Conservation (phyloP, 2,329 filamentous ascomycete genomes). For the Fusarium equiseti region DNA sequence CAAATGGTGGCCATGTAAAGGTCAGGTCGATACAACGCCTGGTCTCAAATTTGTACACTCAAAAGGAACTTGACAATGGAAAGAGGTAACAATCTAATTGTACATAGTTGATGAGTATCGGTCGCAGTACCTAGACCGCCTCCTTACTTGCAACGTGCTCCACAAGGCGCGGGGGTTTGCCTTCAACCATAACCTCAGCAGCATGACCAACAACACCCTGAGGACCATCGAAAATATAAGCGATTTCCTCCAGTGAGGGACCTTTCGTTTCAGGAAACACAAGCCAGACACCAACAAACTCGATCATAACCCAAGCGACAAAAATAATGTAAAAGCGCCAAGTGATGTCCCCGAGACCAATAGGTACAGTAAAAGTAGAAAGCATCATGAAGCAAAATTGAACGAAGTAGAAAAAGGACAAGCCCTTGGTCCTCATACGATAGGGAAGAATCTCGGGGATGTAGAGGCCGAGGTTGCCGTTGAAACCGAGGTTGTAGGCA, state of each 20-base stretch:
- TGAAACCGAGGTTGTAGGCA: not conserved
- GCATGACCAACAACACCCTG: not conserved
- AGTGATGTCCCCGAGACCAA: constrained; percentile 21
- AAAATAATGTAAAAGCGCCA: constrained; percentile 40
- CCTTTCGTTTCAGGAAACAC: constrained; percentile 35
- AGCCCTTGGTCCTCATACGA: not conserved
- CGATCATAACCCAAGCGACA: constrained; percentile 12
- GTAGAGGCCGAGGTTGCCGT: not conserved
- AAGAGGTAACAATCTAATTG: too few species aligned
- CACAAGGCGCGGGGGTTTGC: too few species aligned
- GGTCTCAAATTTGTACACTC: too few species aligned
- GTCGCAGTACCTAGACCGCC: too few species aligned
- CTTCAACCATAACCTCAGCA: not conserved
- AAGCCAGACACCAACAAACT: constrained; percentile 24
- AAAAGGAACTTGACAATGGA: too few species aligned
- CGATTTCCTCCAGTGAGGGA: constrained; percentile 32
- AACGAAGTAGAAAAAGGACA: constrained; percentile 3
- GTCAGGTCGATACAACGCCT: too few species aligned
- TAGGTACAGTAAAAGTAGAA: constrained; percentile 27
- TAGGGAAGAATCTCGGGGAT: constrained; percentile 9
- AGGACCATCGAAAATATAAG: constrained; percentile 23
- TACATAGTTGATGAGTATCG: too few species aligned
- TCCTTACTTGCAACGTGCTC: too few species aligned
- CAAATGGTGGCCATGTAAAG: too few species aligned
- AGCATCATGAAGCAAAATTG: constrained; percentile 9